These are phyloP conservation scores for apple (Malus domestica) DNA, from an alignment of 306 rosid genomes.

Conservation along the genomic window DNA sequence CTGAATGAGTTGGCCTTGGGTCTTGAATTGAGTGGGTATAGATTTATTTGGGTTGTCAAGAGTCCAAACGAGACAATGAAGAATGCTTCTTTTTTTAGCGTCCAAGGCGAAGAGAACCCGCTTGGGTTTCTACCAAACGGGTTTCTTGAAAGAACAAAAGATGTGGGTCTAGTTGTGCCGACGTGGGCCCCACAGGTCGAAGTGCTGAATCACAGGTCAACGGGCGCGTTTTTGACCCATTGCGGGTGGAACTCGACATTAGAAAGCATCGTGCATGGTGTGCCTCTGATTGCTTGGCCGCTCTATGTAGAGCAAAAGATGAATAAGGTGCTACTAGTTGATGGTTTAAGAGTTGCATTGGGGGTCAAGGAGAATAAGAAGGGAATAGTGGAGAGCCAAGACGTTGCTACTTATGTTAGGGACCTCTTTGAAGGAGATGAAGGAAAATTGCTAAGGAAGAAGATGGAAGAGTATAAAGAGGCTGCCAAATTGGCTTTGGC, in stretches of 20 bases:
- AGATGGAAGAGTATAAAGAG: not conserved
- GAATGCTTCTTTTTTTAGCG: not conserved
- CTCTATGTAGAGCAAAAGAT: slow-evolving; percentile 6
- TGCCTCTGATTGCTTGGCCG: slow-evolving; percentile 20
- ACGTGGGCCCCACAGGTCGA: slow-evolving; percentile 1
- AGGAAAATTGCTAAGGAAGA: not conserved
- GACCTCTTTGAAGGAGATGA: not conserved
- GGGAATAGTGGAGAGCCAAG: not conserved
- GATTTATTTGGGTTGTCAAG: slow-evolving; percentile 8
- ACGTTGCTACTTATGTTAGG: not conserved
- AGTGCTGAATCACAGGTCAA: not conserved
- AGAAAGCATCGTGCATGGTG: slow-evolving; percentile 9
- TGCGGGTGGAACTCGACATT: slow-evolving; percentile 9
- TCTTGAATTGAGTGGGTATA: slow-evolving; percentile 1
- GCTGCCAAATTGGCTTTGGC: not conserved
- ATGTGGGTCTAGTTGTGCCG: not conserved
- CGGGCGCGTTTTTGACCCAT: not conserved
- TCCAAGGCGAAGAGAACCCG: not conserved
- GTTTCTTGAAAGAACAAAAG: slow-evolving; percentile 3
- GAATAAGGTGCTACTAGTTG: not conserved
- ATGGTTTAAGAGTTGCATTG: slow-evolving; percentile 3
- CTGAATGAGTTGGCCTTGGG: slow-evolving; percentile 12
- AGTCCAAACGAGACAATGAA: not conserved
- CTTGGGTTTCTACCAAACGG: not conserved
- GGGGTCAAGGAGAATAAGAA: slow-evolving; percentile 2